Conservation (phyloP, 179 eudicot species). For the Silene vulgaris region DNA sequence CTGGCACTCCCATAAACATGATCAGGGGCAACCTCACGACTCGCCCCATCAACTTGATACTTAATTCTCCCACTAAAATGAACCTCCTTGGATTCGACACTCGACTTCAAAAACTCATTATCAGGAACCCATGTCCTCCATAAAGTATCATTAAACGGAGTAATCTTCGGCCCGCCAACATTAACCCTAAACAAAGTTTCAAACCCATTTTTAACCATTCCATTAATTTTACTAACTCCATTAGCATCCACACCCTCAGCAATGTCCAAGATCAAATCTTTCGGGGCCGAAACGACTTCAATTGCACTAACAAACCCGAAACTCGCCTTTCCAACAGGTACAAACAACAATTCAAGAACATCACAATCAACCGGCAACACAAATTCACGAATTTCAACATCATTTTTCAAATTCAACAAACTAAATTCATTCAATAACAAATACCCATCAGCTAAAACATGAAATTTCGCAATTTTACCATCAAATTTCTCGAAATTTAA, state of each 20-base stretch:
- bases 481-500: conserved; percentile 31
- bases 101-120: conserved; percentile 41
- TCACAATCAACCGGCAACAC: conserved; percentile 51
- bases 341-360: conserved; percentile 48
- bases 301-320: conserved; percentile 76
- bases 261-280: conserved; percentile 58
- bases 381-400: conserved; percentile 50
- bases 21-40: conserved; percentile 78
- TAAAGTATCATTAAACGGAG: conserved; percentile 85
- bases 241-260: conserved; percentile 40
- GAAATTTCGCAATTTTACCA: conserved; percentile 40
- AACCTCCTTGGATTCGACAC: conserved; percentile 32
- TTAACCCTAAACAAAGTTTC: conserved; percentile 68
- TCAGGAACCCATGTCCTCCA: conserved; percentile 90
- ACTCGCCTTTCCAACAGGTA: conserved; percentile 41
- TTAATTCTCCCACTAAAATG: conserved; percentile 58
- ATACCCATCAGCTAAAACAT: conserved; percentile 59
- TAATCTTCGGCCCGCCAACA: conserved; percentile 74
- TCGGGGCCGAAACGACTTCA: conserved; percentile 87
- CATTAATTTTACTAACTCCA: conserved; percentile 36
- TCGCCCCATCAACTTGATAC: conserved; percentile 63
- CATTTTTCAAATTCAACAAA: conserved; percentile 18
- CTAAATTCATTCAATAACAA: conserved; percentile 51
- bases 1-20: conserved; percentile 69
- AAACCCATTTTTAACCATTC: conserved; percentile 44